These are phyloP conservation scores for Hirschioporus abietinus DNA, from an alignment of 768 basidiomycete species.

Conservation along the genomic window DNA sequence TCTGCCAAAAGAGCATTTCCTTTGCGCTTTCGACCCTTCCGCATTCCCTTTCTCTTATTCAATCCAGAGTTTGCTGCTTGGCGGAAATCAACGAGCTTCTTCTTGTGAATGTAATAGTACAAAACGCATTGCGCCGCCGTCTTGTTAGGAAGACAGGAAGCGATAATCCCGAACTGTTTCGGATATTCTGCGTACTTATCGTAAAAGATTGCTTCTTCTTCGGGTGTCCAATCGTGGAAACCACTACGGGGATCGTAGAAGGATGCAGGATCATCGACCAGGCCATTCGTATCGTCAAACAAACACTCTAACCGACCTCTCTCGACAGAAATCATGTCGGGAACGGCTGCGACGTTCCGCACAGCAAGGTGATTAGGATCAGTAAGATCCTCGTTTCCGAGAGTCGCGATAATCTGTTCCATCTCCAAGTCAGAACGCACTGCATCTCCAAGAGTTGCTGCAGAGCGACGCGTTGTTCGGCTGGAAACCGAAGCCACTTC, in stretches of 20 bases:
- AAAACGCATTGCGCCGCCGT: constrained; percentile 84
- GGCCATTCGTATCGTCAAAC: constrained; percentile 83
- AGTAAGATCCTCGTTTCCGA: constrained; percentile 89
- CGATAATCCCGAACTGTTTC: constrained; percentile 95
- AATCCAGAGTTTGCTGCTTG: constrained; percentile 57
- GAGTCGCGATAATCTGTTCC: constrained; percentile 93
- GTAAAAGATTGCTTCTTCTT: constrained; percentile 73
- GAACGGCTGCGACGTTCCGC: constrained; percentile 80
- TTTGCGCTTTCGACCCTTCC: constrained; percentile 62
- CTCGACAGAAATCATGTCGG: constrained; percentile 82
- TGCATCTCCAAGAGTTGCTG: constrained; percentile 73
- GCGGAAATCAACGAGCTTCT: constrained; percentile 79
- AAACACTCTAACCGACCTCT: constrained; percentile 53
- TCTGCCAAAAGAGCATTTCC: constrained; percentile 78
- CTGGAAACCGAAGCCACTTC: constrained; percentile 39
- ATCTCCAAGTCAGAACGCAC: constrained; percentile 95
- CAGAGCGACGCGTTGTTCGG: constrained; percentile 68
- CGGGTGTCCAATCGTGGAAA: constrained; percentile 84
- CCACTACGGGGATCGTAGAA: constrained; percentile 72
- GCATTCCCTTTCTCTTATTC: constrained; percentile 53
- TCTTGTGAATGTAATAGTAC: constrained; percentile 95
- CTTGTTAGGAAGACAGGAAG: constrained; percentile 76
- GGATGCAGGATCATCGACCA: constrained; percentile 67
- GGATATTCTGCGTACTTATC: constrained; percentile 80
- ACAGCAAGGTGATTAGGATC: constrained; percentile 87